Base-by-base conservation (phyloP, 352 stramenopile species). In the Phytophthora pluvialis region DNA sequence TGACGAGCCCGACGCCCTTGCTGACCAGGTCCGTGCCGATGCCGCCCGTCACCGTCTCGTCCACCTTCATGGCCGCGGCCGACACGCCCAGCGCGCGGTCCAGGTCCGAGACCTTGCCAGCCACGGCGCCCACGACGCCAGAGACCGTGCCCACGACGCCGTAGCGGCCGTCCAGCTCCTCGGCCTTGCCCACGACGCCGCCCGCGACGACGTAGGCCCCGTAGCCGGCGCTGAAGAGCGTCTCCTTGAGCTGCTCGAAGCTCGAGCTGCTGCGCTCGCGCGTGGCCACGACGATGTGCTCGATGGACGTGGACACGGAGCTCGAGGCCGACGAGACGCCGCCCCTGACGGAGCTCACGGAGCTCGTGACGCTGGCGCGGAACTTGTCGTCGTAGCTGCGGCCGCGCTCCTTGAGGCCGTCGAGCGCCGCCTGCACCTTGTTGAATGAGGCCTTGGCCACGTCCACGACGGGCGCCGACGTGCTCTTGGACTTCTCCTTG, bases 31-130 rank as follows among this genome's bases (percentile, higher is more conserved):
- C 82, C 6, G 76, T 76, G 39, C 78, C 86, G 4, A 94, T 69
- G 9, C 86, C 86, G 25, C 86, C 86, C 45, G 72, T 92, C 18
- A 94, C 78, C 62, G 89, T 90, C 59, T 81, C 80, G 61, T 94
- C 86, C 47, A 94, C 67, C 40, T 81, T 81, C 38, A 79, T 66
- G 18, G 81, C 83, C 5, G 72, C 89, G n/a, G 87, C 77, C 25
- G 81, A 89, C 38, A 94, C 78, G 28, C 80, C 80, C 21, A 88
- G 70, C 33, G 80, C 75, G 53, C 76, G 77, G 65, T 91, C 80
- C 26, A 89, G 35, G 6, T 78, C 79, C 40, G 70, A 70, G 12
- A 90, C 83, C 36, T 81, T 86, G 28, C 77, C 77, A 3, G 77
- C 81, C 31, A 91, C 80, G 0, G 71, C 67, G 2, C 77, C 68